Percentiles rank a stretch among this genome's conserved stretches.
phyloP scores from a whole-genome alignment of 2,329 filamentous ascomycete species.

The Ophiostoma piceae region DNA sequence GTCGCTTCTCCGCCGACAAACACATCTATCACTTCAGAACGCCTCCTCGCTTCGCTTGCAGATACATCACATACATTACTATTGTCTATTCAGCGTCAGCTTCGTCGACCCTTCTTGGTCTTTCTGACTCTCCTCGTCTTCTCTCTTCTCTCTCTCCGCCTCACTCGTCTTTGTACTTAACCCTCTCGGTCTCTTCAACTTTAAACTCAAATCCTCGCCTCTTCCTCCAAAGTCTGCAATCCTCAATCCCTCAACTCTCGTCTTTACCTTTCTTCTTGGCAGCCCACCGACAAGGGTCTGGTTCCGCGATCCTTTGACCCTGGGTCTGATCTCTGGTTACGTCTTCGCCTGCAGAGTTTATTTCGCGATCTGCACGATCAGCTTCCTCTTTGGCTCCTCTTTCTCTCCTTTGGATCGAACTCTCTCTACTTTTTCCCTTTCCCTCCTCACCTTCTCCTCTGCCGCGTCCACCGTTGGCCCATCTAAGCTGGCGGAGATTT shows the following conservation, averaged over 20 bases:
- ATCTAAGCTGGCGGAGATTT: slow-evolving; percentile 10
- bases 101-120: neutral
- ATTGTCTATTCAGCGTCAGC: neutral
- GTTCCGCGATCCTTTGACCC: neutral
- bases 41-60: neutral
- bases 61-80: neutral
- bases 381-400: neutral
- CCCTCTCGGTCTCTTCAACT: neutral
- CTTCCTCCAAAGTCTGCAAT: too few species aligned
- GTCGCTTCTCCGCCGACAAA: neutral
- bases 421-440: neutral
- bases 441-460: neutral
- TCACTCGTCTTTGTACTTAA: neutral
- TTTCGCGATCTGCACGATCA: slow-evolving; percentile 9
- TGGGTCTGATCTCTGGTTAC: slow-evolving; percentile 1
- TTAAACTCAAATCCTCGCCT: too few species aligned
- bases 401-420: neutral
- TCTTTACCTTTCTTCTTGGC: neutral
- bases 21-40: neutral
- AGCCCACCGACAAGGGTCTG: neutral
- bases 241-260: neutral
- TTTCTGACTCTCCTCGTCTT: neutral
- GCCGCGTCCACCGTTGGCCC: neutral
- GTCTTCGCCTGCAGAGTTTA: neutral
- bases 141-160: neutral